phyloP scores from a whole-genome alignment of 208 protist species.

The Entamoeba nuttalli region DNA sequence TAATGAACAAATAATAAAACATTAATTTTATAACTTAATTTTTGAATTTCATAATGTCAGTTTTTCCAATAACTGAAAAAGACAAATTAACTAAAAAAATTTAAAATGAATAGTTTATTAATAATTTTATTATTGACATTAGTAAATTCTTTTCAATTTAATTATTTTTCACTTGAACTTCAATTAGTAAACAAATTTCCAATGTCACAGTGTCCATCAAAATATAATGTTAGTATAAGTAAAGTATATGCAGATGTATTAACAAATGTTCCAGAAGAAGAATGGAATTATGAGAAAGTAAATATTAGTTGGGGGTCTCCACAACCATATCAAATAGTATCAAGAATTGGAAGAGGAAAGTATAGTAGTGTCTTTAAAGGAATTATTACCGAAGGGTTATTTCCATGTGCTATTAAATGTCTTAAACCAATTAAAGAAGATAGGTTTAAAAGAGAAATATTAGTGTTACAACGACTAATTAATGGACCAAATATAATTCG shows the following conservation, averaged over 20 bases:
- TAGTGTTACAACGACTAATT: conserved; percentile 87
- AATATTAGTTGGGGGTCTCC: neutral
- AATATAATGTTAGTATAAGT: neutral
- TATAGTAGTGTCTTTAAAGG: conserved; percentile 97
- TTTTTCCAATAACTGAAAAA: too few relatives aligned
- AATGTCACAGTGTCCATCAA: too few relatives aligned
- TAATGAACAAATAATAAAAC: too few relatives aligned
- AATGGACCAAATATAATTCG: conserved; percentile 90
- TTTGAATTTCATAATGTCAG: too few relatives aligned
- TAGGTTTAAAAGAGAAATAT: conserved; percentile 83
- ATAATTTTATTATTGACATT: too few relatives aligned
- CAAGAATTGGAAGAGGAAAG: conserved; percentile 70
- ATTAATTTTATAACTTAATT: too few relatives aligned
- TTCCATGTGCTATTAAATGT: conserved; percentile 84
- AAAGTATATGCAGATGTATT: neutral
- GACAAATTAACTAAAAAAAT: too few relatives aligned
- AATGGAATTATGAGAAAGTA: neutral
- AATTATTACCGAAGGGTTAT: conserved; percentile 54
- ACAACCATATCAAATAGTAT: conserved; percentile 16
- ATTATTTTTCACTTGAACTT: too few relatives aligned
- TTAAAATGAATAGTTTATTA: too few relatives aligned
- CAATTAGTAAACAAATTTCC: too few relatives aligned
- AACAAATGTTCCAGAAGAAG: neutral
- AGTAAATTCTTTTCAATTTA: too few relatives aligned
- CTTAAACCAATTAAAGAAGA: conserved; percentile 84